phyloP scores from a whole-genome alignment of 257 asterid species.

The Solanum lycopersicoides region DNA sequence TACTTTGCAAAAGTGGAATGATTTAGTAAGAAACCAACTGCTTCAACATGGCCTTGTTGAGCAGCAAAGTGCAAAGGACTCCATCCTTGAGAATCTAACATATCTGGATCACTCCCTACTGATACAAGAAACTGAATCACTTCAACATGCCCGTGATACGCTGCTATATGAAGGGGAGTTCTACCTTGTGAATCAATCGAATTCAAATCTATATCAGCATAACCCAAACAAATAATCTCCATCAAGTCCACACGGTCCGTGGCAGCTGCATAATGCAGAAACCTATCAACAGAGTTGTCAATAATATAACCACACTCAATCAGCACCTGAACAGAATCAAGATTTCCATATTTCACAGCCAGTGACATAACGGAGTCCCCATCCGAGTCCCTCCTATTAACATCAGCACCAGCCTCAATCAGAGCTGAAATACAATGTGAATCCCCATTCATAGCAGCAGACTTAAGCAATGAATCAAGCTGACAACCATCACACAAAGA shows the following conservation, averaged over 20 bases:
- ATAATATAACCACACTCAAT: constrained; percentile 36
- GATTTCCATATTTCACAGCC: constrained; percentile 38
- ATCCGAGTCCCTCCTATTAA: constrained; percentile 12
- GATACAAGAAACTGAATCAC: constrained; percentile 42
- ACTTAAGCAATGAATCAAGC: constrained; percentile 33
- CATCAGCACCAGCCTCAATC: constrained; percentile 61
- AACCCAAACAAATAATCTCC: constrained; percentile 35
- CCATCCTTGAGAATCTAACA: constrained; percentile 26
- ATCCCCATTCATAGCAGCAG: constrained; percentile 32
- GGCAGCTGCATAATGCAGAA: constrained; percentile 43
- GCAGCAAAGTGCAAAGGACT: constrained; percentile 61
- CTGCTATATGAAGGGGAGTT: constrained; percentile 55
- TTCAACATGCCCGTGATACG: constrained; percentile 27
- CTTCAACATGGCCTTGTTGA: constrained; percentile 26
- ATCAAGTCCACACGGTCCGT: constrained; percentile 34
- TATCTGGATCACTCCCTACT: constrained; percentile 31
- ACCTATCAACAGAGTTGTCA: constrained; percentile 15
- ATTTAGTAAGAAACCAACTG: constrained; percentile 24
- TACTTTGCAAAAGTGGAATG: constrained; percentile 30
- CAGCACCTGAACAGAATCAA: constrained; percentile 26
- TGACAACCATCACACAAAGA: constrained; percentile 39
- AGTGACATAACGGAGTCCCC: constrained; percentile 23
- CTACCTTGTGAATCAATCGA: constrained; percentile 19
- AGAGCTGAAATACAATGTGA: constrained; percentile 21
- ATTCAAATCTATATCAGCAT: constrained; percentile 40